These are phyloP conservation scores for Leishmania tarentolae DNA, from an alignment of 208 protist species.

Conservation along the genomic window DNA sequence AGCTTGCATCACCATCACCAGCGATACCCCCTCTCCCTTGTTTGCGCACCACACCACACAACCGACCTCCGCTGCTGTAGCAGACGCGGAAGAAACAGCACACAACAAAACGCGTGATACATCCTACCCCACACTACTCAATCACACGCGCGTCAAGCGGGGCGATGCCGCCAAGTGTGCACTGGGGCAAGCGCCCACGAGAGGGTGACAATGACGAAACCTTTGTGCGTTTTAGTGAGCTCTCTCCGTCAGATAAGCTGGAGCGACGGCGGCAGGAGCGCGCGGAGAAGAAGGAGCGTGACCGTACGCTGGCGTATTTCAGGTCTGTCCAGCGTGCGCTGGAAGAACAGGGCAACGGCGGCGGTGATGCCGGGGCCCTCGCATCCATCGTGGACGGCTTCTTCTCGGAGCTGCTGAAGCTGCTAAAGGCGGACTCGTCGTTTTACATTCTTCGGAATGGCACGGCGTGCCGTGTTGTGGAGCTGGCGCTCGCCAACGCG, in stretches of 20 bases:
- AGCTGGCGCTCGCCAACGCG: constrained; percentile 71
- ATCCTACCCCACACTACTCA: neutral
- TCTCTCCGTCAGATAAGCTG: constrained; percentile 66
- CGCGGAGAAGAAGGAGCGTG: constrained; percentile 85
- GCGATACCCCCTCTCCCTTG: neutral
- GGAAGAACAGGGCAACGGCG: constrained; percentile 57
- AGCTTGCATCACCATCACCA: neutral
- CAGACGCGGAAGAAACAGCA: neutral
- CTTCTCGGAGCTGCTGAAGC: constrained; percentile 87
- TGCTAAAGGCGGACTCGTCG: constrained; percentile 69
- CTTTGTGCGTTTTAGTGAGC: constrained; percentile 78
- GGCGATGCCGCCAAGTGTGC: constrained; percentile 26
- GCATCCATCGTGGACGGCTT: constrained; percentile 85
- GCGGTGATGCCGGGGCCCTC: constrained; percentile 55
- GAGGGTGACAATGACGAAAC: constrained; percentile 31
- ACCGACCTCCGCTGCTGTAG: neutral
- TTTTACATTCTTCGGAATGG: constrained; percentile 83
- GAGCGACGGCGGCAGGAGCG: constrained; percentile 75
- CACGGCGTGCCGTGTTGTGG: constrained; percentile 83
- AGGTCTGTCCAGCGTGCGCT: constrained; percentile 74
- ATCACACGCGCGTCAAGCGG: neutral
- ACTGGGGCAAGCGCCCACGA: constrained; percentile 62
- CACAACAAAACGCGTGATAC: neutral
- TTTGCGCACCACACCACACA: neutral
- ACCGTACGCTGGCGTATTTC: constrained; percentile 88